phyloP scores from a whole-genome alignment of 2,329 filamentous ascomycete genomes.

The Graphilbum sp. region DNA sequence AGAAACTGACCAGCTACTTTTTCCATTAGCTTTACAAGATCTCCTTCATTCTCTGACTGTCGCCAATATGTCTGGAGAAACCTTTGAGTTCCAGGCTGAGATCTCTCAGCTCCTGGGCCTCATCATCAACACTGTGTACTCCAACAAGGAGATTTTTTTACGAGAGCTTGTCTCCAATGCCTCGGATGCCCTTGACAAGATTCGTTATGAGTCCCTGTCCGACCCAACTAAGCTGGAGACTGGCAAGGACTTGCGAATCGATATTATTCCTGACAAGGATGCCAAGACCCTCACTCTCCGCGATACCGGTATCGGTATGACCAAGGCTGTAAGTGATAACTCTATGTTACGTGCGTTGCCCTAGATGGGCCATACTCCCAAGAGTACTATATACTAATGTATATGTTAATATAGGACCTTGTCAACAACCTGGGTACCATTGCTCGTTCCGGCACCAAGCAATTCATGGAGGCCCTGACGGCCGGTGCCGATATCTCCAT shows the following conservation, averaged over 20 bases:
- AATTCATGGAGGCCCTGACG: constrained; percentile 99
- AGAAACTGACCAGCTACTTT: too few species aligned
- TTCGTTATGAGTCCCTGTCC: constrained; percentile 94
- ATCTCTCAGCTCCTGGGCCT: constrained; percentile 99
- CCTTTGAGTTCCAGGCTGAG: constrained; percentile 99
- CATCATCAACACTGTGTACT: constrained; percentile 99
- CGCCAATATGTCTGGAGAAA: constrained; percentile 68
- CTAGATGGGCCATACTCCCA: too few species aligned
- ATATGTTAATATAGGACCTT: constrained; percentile 54
- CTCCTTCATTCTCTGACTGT: too few species aligned
- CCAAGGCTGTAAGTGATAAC: constrained; percentile 73
- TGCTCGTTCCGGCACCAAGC: constrained; percentile 97
- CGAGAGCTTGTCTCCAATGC: constrained; percentile 97
- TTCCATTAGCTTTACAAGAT: too few species aligned
- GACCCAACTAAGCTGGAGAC: constrained; percentile 95
- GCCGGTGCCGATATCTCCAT: constrained; percentile 99
- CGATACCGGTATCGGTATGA: constrained; percentile 99
- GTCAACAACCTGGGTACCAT: constrained; percentile 99
- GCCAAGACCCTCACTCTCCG: constrained; percentile 94
- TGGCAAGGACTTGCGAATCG: constrained; percentile 95
- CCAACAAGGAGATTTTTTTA: constrained; percentile 99
- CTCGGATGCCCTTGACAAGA: constrained; percentile 99
- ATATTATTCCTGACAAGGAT: constrained; percentile 96
- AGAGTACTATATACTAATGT: not conserved
- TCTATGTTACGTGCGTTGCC: not conserved